phyloP scores from a whole-genome alignment of 2,329 filamentous ascomycete species.

The Aspergillus oerlinghausenensis region DNA sequence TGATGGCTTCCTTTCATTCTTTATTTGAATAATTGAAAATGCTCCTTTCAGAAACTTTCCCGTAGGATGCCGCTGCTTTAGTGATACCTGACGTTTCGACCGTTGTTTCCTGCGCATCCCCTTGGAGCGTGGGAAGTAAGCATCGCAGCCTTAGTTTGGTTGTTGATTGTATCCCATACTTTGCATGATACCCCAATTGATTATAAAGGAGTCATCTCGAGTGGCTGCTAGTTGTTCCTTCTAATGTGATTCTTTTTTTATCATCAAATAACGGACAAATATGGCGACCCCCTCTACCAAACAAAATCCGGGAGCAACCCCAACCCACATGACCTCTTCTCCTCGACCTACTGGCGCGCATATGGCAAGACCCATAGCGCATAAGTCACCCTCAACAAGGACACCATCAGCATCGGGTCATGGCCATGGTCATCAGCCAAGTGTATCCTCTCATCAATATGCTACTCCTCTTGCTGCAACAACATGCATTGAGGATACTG shows the following conservation, averaged over 20 bases:
- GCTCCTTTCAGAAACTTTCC: background rate
- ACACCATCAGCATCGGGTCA: slow-evolving; percentile 40
- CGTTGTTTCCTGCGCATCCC: background rate
- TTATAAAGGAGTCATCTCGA: background rate
- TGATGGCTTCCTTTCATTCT: background rate
- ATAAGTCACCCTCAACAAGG: slow-evolving; percentile 43
- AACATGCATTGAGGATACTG: slow-evolving; percentile 36
- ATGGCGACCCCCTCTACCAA: slow-evolving; percentile 46
- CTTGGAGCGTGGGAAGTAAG: slow-evolving; percentile 1
- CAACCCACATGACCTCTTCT: slow-evolving; percentile 41
- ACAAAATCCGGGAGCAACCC: slow-evolving; percentile 38
- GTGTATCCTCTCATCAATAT: slow-evolving; percentile 39
- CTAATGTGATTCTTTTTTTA: background rate
- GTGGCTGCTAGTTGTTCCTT: background rate
- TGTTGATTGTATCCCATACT: background rate
- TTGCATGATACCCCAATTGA: slow-evolving; percentile 1
- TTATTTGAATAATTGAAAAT: background rate
- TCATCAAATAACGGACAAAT: background rate
- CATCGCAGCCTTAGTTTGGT: slow-evolving; percentile 2
- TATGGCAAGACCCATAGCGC: slow-evolving; percentile 37
- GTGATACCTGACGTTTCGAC: background rate
- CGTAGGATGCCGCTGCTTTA: background rate
- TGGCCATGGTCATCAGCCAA: slow-evolving; percentile 30
- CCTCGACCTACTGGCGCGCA: slow-evolving; percentile 39
- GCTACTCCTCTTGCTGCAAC: slow-evolving; percentile 39